Percentiles rank a stretch among this genome's conserved stretches.
Conservation (phyloP, 306 rosid genomes). For the Fagus sylvatica region DNA sequence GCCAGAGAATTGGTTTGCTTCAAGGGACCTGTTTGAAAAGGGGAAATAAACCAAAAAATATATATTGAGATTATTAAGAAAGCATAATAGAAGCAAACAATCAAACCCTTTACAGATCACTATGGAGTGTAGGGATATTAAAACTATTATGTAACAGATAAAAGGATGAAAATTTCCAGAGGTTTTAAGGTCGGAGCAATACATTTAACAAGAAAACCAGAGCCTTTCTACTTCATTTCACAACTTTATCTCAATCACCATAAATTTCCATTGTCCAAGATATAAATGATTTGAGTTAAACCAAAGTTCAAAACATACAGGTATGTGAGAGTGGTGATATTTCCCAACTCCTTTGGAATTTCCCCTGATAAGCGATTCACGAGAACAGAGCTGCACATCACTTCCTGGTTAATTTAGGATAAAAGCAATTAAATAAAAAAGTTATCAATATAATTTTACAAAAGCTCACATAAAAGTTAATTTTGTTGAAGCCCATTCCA, state of each 20-base stretch:
- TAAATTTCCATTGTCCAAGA: not conserved
- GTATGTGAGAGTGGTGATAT: conserved; percentile 21
- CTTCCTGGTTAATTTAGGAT: not conserved
- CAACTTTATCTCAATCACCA: no score
- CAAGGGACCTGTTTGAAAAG: conserved; percentile 23
- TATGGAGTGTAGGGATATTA: no score
- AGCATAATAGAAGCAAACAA: no score
- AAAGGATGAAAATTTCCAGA: no score
- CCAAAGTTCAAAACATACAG: conserved; percentile 18
- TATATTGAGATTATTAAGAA: no score
- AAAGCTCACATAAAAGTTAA: conserved; percentile 24
- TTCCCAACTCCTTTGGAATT: conserved; percentile 38
- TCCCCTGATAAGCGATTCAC: conserved; percentile 31
- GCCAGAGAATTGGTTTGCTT: conserved; percentile 41
- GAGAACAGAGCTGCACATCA: conserved; percentile 23
- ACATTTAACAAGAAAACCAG: no score
- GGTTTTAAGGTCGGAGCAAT: no score
- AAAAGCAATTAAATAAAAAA: not conserved
- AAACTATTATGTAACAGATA: no score
- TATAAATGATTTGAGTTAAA: not conserved
- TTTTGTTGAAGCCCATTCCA: conserved; percentile 26
- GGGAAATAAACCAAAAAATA: no score
- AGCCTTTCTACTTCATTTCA: no score
- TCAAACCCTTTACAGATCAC: no score
- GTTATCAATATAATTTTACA: not conserved